phyloP scores from a whole-genome alignment of 2,329 filamentous ascomycete genomes.

The Aureobasidium sp. region DNA sequence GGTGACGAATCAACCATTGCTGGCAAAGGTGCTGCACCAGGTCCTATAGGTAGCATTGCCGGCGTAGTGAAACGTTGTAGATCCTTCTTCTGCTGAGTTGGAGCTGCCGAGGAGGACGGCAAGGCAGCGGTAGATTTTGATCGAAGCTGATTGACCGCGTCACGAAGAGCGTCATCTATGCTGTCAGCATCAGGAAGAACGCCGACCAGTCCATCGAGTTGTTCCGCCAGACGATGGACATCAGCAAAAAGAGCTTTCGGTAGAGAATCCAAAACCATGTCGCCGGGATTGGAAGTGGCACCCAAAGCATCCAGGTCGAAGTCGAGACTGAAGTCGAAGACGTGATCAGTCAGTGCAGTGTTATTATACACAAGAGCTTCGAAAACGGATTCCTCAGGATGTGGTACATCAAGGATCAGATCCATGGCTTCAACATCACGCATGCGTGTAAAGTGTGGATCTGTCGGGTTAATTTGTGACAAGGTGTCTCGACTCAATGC shows the following conservation, averaged over 20 bases:
- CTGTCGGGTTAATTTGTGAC: constrained; percentile 61
- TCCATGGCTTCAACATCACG: constrained; percentile 67
- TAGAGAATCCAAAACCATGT: constrained; percentile 11
- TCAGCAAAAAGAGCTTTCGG: constrained; percentile 15
- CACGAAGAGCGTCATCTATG: constrained; percentile 14
- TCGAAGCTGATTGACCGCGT: constrained; percentile 8
- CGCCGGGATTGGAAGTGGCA: constrained; percentile 3
- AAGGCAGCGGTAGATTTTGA: constrained; percentile 22
- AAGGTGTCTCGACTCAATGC: constrained; percentile 66
- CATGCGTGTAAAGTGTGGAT: constrained; percentile 75
- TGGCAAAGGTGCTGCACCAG: constrained; percentile 62
- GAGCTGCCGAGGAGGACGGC: background rate
- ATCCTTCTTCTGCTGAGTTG: background rate
- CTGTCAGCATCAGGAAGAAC: constrained; percentile 7
- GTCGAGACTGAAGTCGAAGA: constrained; percentile 14
- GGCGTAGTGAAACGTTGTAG: constrained; percentile 34
- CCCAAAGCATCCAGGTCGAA: constrained; percentile 14
- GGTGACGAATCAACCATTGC: constrained; percentile 20
- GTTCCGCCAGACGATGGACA: constrained; percentile 13
- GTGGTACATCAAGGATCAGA: constrained; percentile 53
- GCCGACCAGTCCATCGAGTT: constrained; percentile 14
- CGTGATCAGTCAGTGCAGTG: background rate
- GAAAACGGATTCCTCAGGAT: background rate
- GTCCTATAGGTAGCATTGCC: constrained; percentile 48
- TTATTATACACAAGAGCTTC: background rate